Base-by-base conservation (phyloP, 176 grass and related monocot genomes). In the Oryza nivara region DNA sequence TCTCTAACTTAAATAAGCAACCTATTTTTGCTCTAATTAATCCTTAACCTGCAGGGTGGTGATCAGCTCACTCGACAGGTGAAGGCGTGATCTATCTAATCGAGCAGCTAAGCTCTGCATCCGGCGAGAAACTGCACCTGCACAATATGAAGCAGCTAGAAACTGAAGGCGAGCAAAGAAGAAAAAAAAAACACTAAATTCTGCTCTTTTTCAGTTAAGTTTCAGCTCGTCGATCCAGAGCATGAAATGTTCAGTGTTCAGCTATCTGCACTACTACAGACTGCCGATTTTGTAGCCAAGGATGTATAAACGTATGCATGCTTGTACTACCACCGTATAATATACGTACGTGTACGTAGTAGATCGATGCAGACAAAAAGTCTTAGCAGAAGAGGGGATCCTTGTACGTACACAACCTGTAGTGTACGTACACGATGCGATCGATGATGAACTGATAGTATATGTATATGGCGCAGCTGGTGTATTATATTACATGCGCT, bases 11-110 rank as follows among this genome's bases (percentile, higher is more conserved):
- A 15, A 52, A 52, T 20, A 58, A 20, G 74, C 61, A 25, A 16
- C 54, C 80, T 66, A 0, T 3, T 67, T 56, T 32, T 44, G 10
- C 19, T 87, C n/a, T 49, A 44, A 63, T 63, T 51, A n/a, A 51
- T 52, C 12, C 26, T 52, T 6, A n/a, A 17, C 22, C 15, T 35
- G 72, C 90, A 97, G 95, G 91, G 79, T 97, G 72, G 95, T 94
- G 61, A 97, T 97, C 73, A 92, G 94, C 11, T 97, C 94, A 11
- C 78, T 94, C 58, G 91, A 94, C 88, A 87, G 75, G 44, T 75
- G 66, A 92, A 70, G 41, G 56, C n/a, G 58, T 63, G 58, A 58
- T 32, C 30, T 32, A 58, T 3, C 9, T n/a, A 58, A 7, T 3
- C 19, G 30, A n/a, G 56, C 56, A 60, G 56, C 56, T 60, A 28